Conservation (phyloP, 352 stramenopile genomes). For the Pythium phragmitis region DNA sequence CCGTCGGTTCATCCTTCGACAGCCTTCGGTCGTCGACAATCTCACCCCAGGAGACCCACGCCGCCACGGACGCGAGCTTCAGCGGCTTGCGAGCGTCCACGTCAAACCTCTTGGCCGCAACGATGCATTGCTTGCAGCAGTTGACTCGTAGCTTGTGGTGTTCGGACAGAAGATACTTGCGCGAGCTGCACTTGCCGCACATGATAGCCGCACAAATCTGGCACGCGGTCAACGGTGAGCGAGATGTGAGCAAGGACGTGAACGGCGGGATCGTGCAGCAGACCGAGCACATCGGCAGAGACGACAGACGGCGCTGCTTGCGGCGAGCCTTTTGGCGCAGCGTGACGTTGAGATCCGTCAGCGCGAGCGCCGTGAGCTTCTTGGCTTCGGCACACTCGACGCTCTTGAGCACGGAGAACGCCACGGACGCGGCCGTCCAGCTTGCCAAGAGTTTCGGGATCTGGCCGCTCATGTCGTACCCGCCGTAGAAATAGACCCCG, state of each 20-base stretch:
- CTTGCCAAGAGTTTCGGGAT: conserved; percentile 23
- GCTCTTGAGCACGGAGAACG: conserved; percentile 28
- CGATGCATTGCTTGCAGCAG: conserved; percentile 29
- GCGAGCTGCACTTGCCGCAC: conserved; percentile 21
- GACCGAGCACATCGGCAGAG: conserved; percentile 12
- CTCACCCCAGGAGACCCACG: conserved; percentile 11
- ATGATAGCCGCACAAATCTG: conserved; percentile 12
- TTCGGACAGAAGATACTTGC: conserved; percentile 22
- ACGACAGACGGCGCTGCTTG: background rate
- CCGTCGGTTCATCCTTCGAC: too few relatives aligned
- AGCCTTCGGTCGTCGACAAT: conserved; percentile 7
- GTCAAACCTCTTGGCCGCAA: conserved; percentile 8
- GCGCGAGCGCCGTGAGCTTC: conserved; percentile 28
- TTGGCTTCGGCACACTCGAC: conserved; percentile 31
- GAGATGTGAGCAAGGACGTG: background rate
- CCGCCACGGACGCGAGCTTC: conserved; percentile 6
- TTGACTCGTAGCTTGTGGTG: conserved; percentile 10
- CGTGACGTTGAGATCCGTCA: background rate
- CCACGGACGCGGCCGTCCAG: conserved; percentile 21
- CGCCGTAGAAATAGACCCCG: conserved; percentile 31
- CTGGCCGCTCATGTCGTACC: conserved; percentile 26
- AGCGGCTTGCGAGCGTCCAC: conserved; percentile 18
- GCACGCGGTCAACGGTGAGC: conserved; percentile 13
- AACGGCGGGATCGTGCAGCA: conserved; percentile 11
- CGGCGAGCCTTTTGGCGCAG: conserved; percentile 14